phyloP scores from a whole-genome alignment of 2,329 filamentous ascomycete genomes.

The Rutstroemia sp. region DNA sequence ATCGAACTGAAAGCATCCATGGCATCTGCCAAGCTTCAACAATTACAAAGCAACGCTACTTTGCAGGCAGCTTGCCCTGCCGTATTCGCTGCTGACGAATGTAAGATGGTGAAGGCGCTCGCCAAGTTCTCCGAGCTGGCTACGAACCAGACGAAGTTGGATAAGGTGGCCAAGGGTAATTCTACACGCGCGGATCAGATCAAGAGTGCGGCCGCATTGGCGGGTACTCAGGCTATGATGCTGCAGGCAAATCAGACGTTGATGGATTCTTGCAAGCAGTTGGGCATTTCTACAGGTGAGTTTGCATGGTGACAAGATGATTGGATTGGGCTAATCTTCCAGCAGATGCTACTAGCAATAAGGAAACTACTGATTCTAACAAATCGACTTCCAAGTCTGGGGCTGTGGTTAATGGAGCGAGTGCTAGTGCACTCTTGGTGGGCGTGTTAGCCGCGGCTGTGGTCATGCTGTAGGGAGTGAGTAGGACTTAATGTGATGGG shows the following conservation, averaged over 20 bases:
- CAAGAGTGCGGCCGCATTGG: slow-evolving; percentile 32
- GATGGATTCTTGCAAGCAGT: slow-evolving; percentile 12
- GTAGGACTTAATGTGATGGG: no score
- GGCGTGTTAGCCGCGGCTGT: not conserved
- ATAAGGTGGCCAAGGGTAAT: slow-evolving; percentile 30
- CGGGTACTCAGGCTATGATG: slow-evolving; percentile 25
- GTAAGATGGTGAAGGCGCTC: not conserved
- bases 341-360: not conserved
- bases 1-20: slow-evolving; percentile 11
- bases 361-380: not conserved
- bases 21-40: slow-evolving; percentile 8
- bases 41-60: slow-evolving; percentile 14
- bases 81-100: slow-evolving; percentile 3
- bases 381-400: not conserved
- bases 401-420: not conserved
- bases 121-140: slow-evolving; percentile 26
- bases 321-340: not conserved
- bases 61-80: slow-evolving; percentile 14
- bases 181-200: slow-evolving; percentile 31
- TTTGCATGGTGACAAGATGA: not conserved
- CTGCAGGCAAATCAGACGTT: slow-evolving; percentile 33
- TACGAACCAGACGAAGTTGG: slow-evolving; percentile 31
- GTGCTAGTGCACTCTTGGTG: not conserved
- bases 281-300: not conserved
- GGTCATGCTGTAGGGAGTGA: not conserved